Evolutionary conservation across 441 rosid species (phyloP).

Genomic region (Erysimum pusillum): DNA sequence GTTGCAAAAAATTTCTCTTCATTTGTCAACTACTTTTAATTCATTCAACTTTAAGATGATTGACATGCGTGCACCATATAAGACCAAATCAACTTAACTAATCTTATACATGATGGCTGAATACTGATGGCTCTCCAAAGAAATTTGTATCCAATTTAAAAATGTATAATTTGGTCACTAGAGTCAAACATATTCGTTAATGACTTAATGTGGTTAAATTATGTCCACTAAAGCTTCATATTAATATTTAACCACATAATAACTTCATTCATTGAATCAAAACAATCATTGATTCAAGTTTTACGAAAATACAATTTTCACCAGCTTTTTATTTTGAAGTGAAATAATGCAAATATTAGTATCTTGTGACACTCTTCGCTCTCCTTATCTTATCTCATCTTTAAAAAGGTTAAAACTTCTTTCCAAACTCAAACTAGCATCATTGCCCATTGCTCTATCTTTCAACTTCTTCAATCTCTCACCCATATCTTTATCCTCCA

Average conservation of each 20-base stretch:
- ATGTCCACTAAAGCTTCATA: not conserved
- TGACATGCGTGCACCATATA: conserved; percentile 8
- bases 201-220: conserved; percentile 3
- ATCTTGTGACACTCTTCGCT: not conserved
- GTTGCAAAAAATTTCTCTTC: too few species aligned
- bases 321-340: too few species aligned
- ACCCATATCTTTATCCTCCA: conserved; percentile 57
- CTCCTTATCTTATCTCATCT: not conserved
- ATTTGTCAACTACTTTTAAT: not conserved
- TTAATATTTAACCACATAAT: not conserved
- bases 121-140: not conserved
- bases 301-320: not conserved
- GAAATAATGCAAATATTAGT: not conserved
- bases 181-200: conserved; percentile 3
- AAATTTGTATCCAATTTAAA: not conserved
- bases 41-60: not conserved
- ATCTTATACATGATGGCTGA: not conserved
- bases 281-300: not conserved
- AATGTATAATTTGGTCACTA: not conserved
- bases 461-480: conserved; percentile 52
- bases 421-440: conserved; percentile 38
- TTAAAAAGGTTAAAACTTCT: conserved; percentile 13
- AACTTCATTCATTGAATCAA: not conserved
- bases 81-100: not conserved
- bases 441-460: conserved; percentile 53